A percentile compares a stretch with the other conserved stretches of the same genome.
Evolutionary conservation across 768 basidiomycete species (phyloP).

Genomic region (Pisolithus tinctorius): DNA sequence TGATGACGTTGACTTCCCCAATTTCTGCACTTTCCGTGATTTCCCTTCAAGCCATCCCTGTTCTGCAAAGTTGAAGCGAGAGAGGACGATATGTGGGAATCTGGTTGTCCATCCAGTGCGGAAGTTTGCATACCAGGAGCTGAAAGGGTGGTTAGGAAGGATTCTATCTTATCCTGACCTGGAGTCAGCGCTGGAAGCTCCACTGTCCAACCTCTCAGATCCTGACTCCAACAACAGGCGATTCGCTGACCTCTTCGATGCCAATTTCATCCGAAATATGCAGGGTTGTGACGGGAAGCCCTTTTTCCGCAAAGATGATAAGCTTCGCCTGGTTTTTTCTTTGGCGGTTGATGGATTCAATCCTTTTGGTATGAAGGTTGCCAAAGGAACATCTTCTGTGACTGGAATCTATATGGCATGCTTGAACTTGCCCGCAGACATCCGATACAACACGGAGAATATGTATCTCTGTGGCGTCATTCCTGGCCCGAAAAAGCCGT

Average conservation of each 20-base stretch:
- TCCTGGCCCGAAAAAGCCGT: conserved; percentile 34
- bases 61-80: background rate
- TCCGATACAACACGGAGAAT: conserved; percentile 26
- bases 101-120: conserved; percentile 1
- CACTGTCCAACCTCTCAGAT: background rate
- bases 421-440: conserved; percentile 31
- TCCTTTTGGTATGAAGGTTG: conserved; percentile 19
- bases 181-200: conserved; percentile 20
- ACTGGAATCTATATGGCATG: conserved; percentile 25
- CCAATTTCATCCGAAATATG: conserved; percentile 17
- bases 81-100: background rate
- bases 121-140: conserved; percentile 20
- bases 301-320: conserved; percentile 10
- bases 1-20: conserved; percentile 12
- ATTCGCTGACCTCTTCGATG: conserved; percentile 17
- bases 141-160: conserved; percentile 21
- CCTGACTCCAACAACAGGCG: conserved; percentile 7
- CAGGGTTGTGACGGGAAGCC: conserved; percentile 18
- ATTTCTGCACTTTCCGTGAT: conserved; percentile 12
- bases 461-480: conserved; percentile 32
- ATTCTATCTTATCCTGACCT: conserved; percentile 19
- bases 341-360: conserved; percentile 16
- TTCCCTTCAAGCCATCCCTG: conserved; percentile 9
- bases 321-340: conserved; percentile 20
- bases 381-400: conserved; percentile 17